phyloP scores from a whole-genome alignment of 306 rosid genomes.

The Geum urbanum region DNA sequence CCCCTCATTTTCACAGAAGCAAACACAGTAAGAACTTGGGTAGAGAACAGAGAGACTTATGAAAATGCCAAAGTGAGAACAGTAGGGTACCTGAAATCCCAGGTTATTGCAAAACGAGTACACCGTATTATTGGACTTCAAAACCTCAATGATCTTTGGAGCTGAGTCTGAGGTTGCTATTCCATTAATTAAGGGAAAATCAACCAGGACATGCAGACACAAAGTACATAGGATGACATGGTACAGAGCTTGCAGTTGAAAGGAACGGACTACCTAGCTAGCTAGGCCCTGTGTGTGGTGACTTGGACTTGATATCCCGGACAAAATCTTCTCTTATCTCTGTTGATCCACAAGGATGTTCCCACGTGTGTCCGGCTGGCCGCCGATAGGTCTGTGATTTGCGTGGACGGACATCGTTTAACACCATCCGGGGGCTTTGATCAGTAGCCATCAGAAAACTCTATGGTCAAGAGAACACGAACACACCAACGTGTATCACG shows the following conservation, averaged over 20 bases:
- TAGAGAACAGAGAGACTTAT: background rate
- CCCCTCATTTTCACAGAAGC: slow-evolving; percentile 9
- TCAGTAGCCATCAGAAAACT: background rate
- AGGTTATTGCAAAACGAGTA: background rate
- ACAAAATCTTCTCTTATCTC: slow-evolving; percentile 30
- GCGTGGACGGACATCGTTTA: background rate
- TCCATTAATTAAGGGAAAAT: no score
- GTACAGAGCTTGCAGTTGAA: background rate
- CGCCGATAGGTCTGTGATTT: background rate
- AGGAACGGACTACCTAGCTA: background rate
- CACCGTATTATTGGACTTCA: background rate
- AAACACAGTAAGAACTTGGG: background rate
- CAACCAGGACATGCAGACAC: background rate
- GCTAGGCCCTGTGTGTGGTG: background rate
- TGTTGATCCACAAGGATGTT: slow-evolving; percentile 18
- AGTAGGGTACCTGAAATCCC: slow-evolving; percentile 11
- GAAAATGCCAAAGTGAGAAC: background rate
- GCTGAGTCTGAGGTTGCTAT: background rate
- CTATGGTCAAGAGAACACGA: background rate
- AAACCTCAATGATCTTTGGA: background rate
- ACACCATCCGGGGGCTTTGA: background rate
- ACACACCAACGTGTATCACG: no score
- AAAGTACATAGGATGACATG: background rate
- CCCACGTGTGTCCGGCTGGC: slow-evolving; percentile 18
- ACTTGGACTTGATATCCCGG: slow-evolving; percentile 2